Conservation (phyloP, 2,329 filamentous ascomycete species). For the Colletotrichum sidae region DNA sequence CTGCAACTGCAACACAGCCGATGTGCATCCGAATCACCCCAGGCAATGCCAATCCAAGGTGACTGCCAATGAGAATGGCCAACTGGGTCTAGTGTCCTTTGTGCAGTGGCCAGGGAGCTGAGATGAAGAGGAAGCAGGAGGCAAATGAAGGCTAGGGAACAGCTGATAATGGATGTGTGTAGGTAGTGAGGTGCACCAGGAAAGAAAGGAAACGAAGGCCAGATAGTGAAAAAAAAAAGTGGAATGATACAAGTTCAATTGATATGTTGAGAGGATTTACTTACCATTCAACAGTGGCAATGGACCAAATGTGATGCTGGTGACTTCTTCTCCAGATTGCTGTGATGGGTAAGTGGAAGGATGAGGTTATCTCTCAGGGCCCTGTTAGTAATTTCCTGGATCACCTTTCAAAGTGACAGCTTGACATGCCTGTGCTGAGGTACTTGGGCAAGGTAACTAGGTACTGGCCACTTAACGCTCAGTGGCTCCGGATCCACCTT, state of each 20-base stretch:
- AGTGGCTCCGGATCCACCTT: not conserved
- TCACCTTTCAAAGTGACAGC: slow-evolving; percentile 34
- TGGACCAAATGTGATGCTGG: not conserved
- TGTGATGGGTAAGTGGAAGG: slow-evolving; percentile 18
- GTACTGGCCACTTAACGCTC: too few species aligned
- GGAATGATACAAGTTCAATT: not conserved
- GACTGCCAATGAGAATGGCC: slow-evolving; percentile 14
- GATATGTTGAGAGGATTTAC: not conserved
- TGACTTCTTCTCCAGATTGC: slow-evolving; percentile 5
- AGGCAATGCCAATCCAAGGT: not conserved
- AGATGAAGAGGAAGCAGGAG: slow-evolving; percentile 24
- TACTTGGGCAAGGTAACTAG: too few species aligned
- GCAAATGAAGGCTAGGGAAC: slow-evolving; percentile 3
- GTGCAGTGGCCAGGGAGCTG: slow-evolving; percentile 25
- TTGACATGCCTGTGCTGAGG: slow-evolving; percentile 10
- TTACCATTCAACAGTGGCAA: not conserved
- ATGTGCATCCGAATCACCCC: slow-evolving; percentile 29
- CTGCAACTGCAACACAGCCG: slow-evolving; percentile 23
- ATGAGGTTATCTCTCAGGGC: slow-evolving; percentile 31
- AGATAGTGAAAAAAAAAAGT: not conserved
- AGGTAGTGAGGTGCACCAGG: slow-evolving; percentile 1
- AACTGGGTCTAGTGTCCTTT: slow-evolving; percentile 19
- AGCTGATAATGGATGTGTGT: not conserved
- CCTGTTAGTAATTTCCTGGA: slow-evolving; percentile 32
- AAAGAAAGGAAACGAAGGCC: not conserved